Evolutionary conservation across 768 basidiomycete species (phyloP).

Genomic region (Gelatoporia subvermispora): DNA sequence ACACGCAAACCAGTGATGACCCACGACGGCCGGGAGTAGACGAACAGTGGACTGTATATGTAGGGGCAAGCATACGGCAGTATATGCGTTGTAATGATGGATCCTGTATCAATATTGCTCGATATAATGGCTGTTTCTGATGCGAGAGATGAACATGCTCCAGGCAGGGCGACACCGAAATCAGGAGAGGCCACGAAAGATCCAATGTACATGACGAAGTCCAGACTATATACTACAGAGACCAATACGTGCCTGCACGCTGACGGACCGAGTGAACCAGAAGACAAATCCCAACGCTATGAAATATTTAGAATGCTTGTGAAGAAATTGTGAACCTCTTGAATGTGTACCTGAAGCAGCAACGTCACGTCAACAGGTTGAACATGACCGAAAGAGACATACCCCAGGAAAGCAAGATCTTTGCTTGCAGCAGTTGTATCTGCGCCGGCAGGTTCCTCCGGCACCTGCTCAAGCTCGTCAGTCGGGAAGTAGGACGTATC

Average conservation of each 20-base stretch:
- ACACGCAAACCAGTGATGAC: neutral
- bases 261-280: neutral
- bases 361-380: neutral
- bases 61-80: too few species aligned
- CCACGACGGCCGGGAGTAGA: neutral
- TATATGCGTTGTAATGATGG: too few species aligned
- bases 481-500: slow-evolving; percentile 99
- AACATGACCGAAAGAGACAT: slow-evolving; percentile 13
- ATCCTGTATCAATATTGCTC: too few species aligned
- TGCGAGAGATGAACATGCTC: too few species aligned
- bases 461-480: slow-evolving; percentile 81
- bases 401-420: slow-evolving; percentile 58
- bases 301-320: slow-evolving; percentile 37
- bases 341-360: slow-evolving; percentile 60
- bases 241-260: neutral
- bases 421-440: slow-evolving; percentile 42
- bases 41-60: too few species aligned
- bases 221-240: neutral
- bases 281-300: neutral
- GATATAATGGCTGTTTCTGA: too few species aligned
- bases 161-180: too few species aligned
- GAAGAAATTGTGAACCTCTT: slow-evolving; percentile 69
- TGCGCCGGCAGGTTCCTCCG: slow-evolving; percentile 38
- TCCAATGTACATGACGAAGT: too few species aligned
- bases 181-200: too few species aligned